Percentiles rank a stretch among this genome's conserved stretches.
These are phyloP conservation scores for Psidium friedrichsthalianum DNA, from an alignment of 345 rosid genomes.

Conservation along the genomic window DNA sequence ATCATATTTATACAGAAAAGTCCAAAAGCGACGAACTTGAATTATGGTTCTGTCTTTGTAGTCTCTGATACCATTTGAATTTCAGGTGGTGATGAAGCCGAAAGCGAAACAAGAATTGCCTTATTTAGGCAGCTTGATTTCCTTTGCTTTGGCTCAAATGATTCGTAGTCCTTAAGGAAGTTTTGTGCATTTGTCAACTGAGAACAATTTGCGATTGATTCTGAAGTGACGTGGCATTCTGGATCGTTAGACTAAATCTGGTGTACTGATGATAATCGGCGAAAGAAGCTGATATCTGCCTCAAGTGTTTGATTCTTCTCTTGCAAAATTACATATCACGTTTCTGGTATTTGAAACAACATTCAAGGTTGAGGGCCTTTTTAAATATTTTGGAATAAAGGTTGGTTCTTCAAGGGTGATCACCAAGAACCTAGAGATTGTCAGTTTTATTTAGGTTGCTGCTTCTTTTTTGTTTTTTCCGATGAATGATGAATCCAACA, in stretches of 20 bases:
- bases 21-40: not conserved
- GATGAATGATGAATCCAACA: not conserved
- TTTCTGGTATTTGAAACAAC: not conserved
- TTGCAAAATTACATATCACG: not conserved
- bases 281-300: not conserved
- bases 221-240: not conserved
- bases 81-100: not conserved
- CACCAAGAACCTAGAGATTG: not conserved
- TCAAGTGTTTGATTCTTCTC: not conserved
- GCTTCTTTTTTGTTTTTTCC: not conserved
- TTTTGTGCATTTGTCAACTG: not conserved
- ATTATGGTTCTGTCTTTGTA: not conserved
- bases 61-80: not conserved
- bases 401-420: not conserved
- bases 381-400: not conserved
- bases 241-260: not conserved
- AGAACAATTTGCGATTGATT: not conserved
- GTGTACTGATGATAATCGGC: not conserved
- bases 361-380: not conserved
- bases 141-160: not conserved
- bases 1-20: not conserved
- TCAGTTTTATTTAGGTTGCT: not conserved
- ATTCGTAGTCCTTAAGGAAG: not conserved
- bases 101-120: not conserved
- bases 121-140: not conserved